Percentiles rank a stretch among this genome's conserved stretches.
Evolutionary conservation across 2,329 filamentous ascomycete species (phyloP).

Genomic region (Xenosphaeropsis pyriputrescens): DNA sequence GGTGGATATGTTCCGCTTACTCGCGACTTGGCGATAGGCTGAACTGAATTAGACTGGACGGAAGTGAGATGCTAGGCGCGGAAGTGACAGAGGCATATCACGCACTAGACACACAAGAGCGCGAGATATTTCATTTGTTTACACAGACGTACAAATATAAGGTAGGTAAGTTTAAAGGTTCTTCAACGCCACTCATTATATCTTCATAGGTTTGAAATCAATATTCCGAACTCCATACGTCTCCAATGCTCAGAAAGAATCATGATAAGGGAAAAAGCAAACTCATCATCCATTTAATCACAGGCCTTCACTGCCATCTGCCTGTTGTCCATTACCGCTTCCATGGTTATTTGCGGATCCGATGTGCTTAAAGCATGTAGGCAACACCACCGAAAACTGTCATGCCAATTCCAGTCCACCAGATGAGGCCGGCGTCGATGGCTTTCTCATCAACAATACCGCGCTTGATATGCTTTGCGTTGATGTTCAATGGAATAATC

Average conservation of each 20-base stretch:
- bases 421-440: constrained; percentile 15
- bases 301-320: too few species aligned
- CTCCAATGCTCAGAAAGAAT: background rate
- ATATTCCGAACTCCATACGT: background rate
- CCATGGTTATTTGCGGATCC: too few species aligned
- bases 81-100: too few species aligned
- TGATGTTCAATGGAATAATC: constrained; percentile 20
- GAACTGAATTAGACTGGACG: too few species aligned
- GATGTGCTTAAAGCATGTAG: constrained; percentile 13
- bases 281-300: background rate
- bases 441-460: constrained; percentile 2
- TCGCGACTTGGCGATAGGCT: too few species aligned
- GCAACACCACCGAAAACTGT: constrained; percentile 18
- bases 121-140: background rate
- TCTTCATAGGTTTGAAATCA: background rate
- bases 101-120: background rate
- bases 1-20: too few species aligned
- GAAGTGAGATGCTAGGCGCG: too few species aligned
- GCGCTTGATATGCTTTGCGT: constrained; percentile 15
- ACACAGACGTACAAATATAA: too few species aligned
- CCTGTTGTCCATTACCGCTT: too few species aligned
- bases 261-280: background rate
- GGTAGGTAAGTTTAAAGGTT: too few species aligned
- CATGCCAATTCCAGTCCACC: constrained; percentile 19
- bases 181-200: background rate